Evolutionary conservation across 2,329 filamentous ascomycete species (phyloP), one percentile per base, ranked within the genome.

Genomic region (Aspergillus versicolor): DNA sequence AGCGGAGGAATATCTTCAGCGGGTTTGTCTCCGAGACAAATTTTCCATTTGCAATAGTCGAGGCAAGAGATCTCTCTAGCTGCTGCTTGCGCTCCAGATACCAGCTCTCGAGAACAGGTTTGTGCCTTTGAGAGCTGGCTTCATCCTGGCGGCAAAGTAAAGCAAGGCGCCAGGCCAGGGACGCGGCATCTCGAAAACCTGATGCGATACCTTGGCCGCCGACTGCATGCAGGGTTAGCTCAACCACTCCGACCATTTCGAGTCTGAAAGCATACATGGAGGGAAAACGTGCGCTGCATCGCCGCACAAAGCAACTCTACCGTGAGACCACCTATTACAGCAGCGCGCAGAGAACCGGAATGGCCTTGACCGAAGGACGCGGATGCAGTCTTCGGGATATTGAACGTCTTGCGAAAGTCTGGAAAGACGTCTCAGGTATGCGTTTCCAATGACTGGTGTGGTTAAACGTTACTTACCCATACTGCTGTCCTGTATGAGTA

Each of bases 281-380:
- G 80, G 81, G 57, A 82, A 82, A 5, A 82, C 81, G 63, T 82
- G 80, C 3, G 80, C 80, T 6, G 80, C 72, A 60, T 82, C 80
- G n/a, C 80, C 80, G 42, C 75, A 77, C 0, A 83, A 67, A 24
- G 81, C 70, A 0, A 75, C 75, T 3, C 74, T 68, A 9, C 68
- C 70, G 8, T 71, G 61, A 19, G 73, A 72, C 80, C 81, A 83
- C 41, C 67, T 72, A 56, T 82, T 81, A 55, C 78, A 79, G 32
- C 75, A 75, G 54, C 76, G 72, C 15, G 77, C 75, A 0, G 75
- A 71, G 61, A 82, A 82, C 0, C 62, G 66, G 60, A 79, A 81
- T 0, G 79, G 79, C 9, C 78, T 63, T 15, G 75, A 81, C 4
- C 80, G 73, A 4, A 79, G 64, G 2, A 78, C 69, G 21, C 77